A percentile compares a stretch with the other conserved stretches of the same genome.
phyloP scores from a whole-genome alignment of 2,329 filamentous ascomycete species.

The Furcasterigmium furcatum region DNA sequence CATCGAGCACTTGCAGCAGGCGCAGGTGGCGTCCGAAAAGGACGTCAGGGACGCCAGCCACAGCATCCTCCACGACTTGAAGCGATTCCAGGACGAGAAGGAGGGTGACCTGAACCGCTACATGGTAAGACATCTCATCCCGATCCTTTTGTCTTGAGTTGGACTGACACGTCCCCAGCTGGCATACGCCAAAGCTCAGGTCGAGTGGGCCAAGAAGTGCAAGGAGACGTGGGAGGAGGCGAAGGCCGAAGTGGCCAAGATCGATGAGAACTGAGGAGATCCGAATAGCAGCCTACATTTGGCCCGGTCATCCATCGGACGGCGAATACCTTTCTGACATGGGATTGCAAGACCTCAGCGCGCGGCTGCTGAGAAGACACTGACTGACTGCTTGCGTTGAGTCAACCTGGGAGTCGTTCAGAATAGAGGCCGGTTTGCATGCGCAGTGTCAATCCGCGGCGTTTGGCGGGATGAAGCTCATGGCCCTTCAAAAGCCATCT shows the following conservation, averaged over 20 bases:
- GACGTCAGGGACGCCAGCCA: constrained; percentile 92
- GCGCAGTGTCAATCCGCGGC: not conserved
- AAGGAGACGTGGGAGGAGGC: constrained; percentile 93
- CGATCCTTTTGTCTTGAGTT: not conserved
- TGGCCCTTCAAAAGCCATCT: not conserved
- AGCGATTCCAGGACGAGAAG: constrained; percentile 91
- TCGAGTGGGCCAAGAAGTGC: constrained; percentile 91
- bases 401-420: not conserved
- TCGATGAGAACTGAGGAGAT: constrained; percentile 66
- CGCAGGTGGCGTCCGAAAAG: constrained; percentile 79
- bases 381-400: too few relatives aligned
- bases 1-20: constrained; percentile 83
- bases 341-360: too few relatives aligned
- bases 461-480: not conserved
- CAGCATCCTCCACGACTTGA: constrained; percentile 84
- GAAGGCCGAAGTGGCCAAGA: constrained; percentile 82
- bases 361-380: too few relatives aligned
- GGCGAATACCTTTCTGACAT: constrained; percentile 1
- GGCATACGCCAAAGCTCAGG: constrained; percentile 86
- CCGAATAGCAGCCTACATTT: constrained; percentile 24
- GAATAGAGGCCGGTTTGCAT: not conserved
- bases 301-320: constrained; percentile 6
- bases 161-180: constrained; percentile 51
- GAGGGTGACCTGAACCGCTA: constrained; percentile 91
- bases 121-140: constrained; percentile 66